phyloP scores from a whole-genome alignment of 208 protist genomes.

The Leptomonas seymouri region DNA sequence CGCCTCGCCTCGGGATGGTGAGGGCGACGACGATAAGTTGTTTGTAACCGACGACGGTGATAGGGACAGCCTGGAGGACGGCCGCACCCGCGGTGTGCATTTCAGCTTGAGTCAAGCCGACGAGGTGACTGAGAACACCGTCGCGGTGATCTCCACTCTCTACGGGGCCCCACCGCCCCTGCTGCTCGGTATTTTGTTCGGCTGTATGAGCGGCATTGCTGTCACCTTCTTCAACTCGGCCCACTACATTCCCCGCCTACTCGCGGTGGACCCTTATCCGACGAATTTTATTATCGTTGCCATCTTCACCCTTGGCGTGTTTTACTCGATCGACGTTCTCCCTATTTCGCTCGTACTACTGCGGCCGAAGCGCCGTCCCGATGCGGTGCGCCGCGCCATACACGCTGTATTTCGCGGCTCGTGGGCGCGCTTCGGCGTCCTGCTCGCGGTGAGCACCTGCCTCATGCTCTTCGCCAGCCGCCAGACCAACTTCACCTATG shows the following conservation, averaged over 20 bases:
- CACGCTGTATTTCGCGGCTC: slow-evolving; percentile 28
- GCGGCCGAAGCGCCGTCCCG: slow-evolving; percentile 8
- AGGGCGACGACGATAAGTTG: neutral
- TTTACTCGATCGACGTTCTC: slow-evolving; percentile 54
- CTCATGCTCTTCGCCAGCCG: slow-evolving; percentile 70
- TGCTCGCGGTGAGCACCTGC: slow-evolving; percentile 35
- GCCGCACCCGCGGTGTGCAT: slow-evolving; percentile 10
- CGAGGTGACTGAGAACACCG: slow-evolving; percentile 41
- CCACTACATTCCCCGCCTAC: slow-evolving; percentile 76
- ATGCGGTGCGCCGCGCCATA: slow-evolving; percentile 24
- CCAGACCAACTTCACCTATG: slow-evolving; percentile 74
- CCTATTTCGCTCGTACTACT: slow-evolving; percentile 43
- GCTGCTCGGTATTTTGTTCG: slow-evolving; percentile 56
- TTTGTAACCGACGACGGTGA: neutral
- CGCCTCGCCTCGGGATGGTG: neutral
- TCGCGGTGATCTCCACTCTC: slow-evolving; percentile 44
- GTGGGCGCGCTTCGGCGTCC: slow-evolving; percentile 39
- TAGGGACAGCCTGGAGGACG: slow-evolving; percentile 1
- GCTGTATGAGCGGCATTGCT: slow-evolving; percentile 37
- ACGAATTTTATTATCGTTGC: slow-evolving; percentile 49
- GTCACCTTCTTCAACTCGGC: slow-evolving; percentile 63
- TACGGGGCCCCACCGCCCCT: slow-evolving; percentile 38
- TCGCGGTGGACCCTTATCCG: slow-evolving; percentile 74
- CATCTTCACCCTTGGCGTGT: slow-evolving; percentile 52
- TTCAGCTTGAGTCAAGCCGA: slow-evolving; percentile 35